phyloP scores from a whole-genome alignment of 1,139 yeast genomes.

The Candida sanyaensis region DNA sequence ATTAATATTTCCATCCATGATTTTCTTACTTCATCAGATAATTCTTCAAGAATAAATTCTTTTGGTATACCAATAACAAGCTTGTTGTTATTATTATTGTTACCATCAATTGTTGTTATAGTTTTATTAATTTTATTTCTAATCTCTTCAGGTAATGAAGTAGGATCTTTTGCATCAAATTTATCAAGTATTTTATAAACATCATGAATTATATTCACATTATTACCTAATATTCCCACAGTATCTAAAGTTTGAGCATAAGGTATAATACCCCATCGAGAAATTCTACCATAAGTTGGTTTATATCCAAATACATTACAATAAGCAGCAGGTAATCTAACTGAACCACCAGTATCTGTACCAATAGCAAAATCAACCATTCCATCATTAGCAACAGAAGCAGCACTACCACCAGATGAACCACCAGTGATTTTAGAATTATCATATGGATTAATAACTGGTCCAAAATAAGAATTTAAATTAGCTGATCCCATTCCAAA shows the following conservation, averaged over 20 bases:
- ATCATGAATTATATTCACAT: slow-evolving; percentile 40
- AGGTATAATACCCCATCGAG: slow-evolving; percentile 89
- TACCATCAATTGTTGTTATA: background rate
- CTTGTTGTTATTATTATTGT: slow-evolving; percentile 6
- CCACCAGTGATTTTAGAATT: slow-evolving; percentile 70
- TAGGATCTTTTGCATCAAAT: slow-evolving; percentile 78
- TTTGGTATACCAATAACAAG: slow-evolving; percentile 68
- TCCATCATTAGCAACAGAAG: slow-evolving; percentile 56
- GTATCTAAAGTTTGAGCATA: slow-evolving; percentile 96
- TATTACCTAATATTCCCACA: slow-evolving; percentile 74
- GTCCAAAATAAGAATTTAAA: slow-evolving; percentile 62
- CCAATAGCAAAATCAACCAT: slow-evolving; percentile 73
- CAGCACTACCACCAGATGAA: slow-evolving; percentile 95
- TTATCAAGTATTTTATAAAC: slow-evolving; percentile 61
- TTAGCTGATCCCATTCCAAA: slow-evolving; percentile 93
- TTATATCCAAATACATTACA: slow-evolving; percentile 85
- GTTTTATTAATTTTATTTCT: slow-evolving; percentile 29
- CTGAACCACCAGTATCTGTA: slow-evolving; percentile 97
- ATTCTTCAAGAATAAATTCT: slow-evolving; percentile 62
- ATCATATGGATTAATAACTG: slow-evolving; percentile 64
- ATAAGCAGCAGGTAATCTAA: slow-evolving; percentile 87
- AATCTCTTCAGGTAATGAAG: slow-evolving; percentile 50
- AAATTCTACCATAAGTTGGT: slow-evolving; percentile 88
- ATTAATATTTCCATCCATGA: slow-evolving; percentile 50
- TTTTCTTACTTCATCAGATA: slow-evolving; percentile 46